A percentile compares a stretch with the other conserved stretches of the same genome.
These are phyloP conservation scores for Zoysia pacifica DNA, from an alignment of 176 grass and related monocot genomes.

Conservation along the genomic window DNA sequence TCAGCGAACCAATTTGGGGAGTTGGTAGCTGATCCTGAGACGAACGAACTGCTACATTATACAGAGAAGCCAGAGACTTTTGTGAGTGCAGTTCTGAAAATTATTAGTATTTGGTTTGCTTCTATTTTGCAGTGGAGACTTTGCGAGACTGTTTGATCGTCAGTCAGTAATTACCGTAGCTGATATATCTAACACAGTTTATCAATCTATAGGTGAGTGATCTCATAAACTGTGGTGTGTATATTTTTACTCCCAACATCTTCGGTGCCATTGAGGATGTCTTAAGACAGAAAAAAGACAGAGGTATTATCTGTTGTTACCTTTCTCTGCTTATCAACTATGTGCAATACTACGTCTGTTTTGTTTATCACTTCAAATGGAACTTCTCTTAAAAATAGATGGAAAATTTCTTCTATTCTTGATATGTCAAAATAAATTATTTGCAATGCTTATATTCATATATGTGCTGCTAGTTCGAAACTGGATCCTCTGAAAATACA, in stretches of 20 bases:
- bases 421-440: not conserved
- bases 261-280: constrained; percentile 89
- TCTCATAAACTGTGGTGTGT: constrained; percentile 96
- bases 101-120: constrained; percentile 26
- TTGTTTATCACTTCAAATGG: not conserved
- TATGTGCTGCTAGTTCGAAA: not conserved
- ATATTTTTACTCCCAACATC: constrained; percentile 97
- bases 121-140: not conserved
- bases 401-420: not conserved
- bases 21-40: constrained; percentile 94
- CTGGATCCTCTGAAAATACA: not conserved
- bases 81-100: constrained; percentile 57
- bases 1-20: constrained; percentile 97
- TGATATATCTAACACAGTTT: constrained; percentile 33
- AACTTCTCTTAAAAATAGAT: constrained; percentile 6
- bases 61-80: constrained; percentile 98
- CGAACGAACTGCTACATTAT: constrained; percentile 95
- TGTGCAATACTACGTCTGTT: not conserved
- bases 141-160: constrained; percentile 1
- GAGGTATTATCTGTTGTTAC: constrained; percentile 53
- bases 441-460: not conserved
- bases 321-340: not conserved
- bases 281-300: constrained; percentile 81
- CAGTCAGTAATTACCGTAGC: constrained; percentile 5
- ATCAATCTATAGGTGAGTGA: constrained; percentile 80